Conservation (phyloP, 2,329 filamentous ascomycete species). For the Bipolaris victoriae region DNA sequence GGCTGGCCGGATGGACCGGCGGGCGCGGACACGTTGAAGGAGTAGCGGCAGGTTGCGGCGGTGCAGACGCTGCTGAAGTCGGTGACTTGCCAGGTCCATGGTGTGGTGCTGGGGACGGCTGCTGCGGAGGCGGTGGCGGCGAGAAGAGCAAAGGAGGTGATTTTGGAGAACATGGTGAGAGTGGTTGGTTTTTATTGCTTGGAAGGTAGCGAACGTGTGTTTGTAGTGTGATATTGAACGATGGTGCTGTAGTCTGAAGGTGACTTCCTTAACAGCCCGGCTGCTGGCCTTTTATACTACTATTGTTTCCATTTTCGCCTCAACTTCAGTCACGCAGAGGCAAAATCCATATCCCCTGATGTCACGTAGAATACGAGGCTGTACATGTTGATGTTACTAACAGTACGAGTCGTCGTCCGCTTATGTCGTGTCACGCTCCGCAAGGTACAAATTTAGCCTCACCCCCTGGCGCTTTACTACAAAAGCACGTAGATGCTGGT, state of each 20-base stretch:
- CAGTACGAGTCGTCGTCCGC: background rate
- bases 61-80: slow-evolving; percentile 28
- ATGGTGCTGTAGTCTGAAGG: background rate
- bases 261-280: background rate
- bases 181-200: background rate
- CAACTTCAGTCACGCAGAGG: background rate
- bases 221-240: background rate
- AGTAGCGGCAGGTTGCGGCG: slow-evolving; percentile 30
- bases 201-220: background rate
- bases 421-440: background rate
- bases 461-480: background rate
- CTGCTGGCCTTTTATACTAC: background rate
- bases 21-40: slow-evolving; percentile 23
- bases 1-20: slow-evolving; percentile 21
- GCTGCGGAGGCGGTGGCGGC: slow-evolving; percentile 13
- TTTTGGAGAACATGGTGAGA: slow-evolving; percentile 21
- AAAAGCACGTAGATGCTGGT: background rate
- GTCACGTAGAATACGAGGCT: slow-evolving; percentile 5
- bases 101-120: background rate
- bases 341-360: background rate
- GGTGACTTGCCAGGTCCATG: slow-evolving; percentile 27
- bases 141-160: slow-evolving; percentile 15
- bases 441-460: background rate
- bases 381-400: background rate
- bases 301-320: background rate